Evolutionary conservation across 164 flowering plant species (phyloP), one percentile per base, ranked within the genome.

Genomic region (Annona cherimola): DNA sequence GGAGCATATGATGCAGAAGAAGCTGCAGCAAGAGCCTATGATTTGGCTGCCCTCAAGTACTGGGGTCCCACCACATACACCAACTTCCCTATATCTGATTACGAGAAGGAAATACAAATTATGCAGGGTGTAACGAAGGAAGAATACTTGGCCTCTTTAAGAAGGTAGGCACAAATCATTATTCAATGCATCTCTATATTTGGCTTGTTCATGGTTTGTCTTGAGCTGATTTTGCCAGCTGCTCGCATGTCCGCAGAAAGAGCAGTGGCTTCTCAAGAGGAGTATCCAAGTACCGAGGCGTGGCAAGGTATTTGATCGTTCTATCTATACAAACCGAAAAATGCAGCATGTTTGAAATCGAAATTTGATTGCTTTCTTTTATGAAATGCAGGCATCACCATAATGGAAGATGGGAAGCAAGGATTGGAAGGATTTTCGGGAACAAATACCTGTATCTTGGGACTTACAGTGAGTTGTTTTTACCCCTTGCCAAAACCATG

Each of bases 371-470:
- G 18, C 61, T 60, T 19, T 11, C 4, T 64, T 64, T n/a, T 2
- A 6, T 64, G 50, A 63, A 64, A 40, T 77, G 72, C 83, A 87
- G 87, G 81, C 89, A 86, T 73, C 91, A 86, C 77, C 87, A 88
- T 71, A 88, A 85, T 78, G 90, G 91, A n/a, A 83, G 91, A 83
- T 90, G 92, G 90, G 95, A 90, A 77, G 92, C 91, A 72, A 85
- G 92, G 71, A 87, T 86, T 3, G 91, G 92, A 20, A 84, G 95
- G 76, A 90, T 86, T 16, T 88, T 86, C 50, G 92, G 92, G 54
- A 90, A 88, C 87, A 88, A 90, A 77, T 90, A 90, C 74, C 90
- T 90, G 54, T 85, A 84, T 76, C 87, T 86, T 66, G 91, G 91
- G 50, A 87, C 89, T 43, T 86, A 87, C 78, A 74, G 89, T 87